Base-by-base conservation (phyloP, 2,329 filamentous ascomycete genomes). In the Sporothrix globosa region DNA sequence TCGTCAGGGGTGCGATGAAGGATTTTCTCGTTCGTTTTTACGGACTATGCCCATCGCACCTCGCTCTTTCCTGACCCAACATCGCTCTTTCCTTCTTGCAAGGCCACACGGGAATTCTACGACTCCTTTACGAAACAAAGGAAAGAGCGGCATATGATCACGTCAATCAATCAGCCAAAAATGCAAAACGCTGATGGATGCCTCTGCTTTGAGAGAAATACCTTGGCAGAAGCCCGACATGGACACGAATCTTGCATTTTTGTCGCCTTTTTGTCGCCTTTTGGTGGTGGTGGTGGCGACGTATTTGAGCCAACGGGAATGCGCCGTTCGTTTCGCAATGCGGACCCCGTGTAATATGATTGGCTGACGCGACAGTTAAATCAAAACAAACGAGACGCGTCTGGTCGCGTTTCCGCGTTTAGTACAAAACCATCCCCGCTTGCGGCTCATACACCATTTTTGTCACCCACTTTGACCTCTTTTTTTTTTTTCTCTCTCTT, bases 341-440 rank as follows among this genome's bases (percentile, higher is more conserved):
- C 21, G 56, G 69, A 69, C 27, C 41, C 19, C 4, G 5, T 2
- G 19, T 13, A 63, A 48, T 63, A 10, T 74, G 70, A 74, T 74
- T 74, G 73, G 73, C 17, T 27, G 24, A 30, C 30, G 41, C 67
- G 71, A 24, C 52, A 27, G 56, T 14, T 66, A 60, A 65, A 72
- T 70, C 72, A 74, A 74, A 74, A 73, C 71, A 74, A 74, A 48
- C 50, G 13, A 7, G 68, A 72, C 73, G 73, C 73, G 73, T 70
- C 48, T 4, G 21, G 68, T 66, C 69, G 73, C 73, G 73, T 24
- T 53, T 58, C 53, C 73, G 69, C 67, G 69, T 69, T 72, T 68
- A 72, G 63, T 53, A 53, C 50, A 58, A 63, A n/a, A 19, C 58
- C 41, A 13, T 34, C 41, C 69, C 61, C 58, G 52, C 50, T 39